A percentile compares a stretch with the other conserved stretches of the same genome.
Evolutionary conservation across 352 stramenopile species (phyloP).

Genomic region (Phytophthora boehmeriae): DNA sequence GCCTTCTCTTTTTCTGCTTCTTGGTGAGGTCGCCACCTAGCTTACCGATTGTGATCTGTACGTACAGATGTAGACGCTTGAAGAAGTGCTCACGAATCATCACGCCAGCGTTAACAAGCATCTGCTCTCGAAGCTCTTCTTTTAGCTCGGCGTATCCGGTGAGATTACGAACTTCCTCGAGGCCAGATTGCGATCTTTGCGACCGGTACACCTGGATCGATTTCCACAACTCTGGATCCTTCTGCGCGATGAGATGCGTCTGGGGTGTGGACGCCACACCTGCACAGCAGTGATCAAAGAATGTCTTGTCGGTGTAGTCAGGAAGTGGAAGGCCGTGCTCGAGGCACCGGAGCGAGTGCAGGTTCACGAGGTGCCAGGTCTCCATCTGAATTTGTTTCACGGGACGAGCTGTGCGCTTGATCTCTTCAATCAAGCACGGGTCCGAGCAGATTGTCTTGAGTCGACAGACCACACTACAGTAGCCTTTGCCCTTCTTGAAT

Average conservation of each 20-base stretch:
- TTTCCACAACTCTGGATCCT: conserved; percentile 17
- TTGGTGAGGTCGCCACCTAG: neutral
- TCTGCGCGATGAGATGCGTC: conserved; percentile 13
- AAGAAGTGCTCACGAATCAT: too few species aligned
- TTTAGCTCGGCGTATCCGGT: conserved; percentile 6
- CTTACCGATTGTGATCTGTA: conserved; percentile 2
- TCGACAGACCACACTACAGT: too few species aligned
- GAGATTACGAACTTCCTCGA: conserved; percentile 11
- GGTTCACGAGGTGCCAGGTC: conserved; percentile 17
- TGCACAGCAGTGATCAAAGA: conserved; percentile 21
- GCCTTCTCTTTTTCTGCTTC: conserved; percentile 1
- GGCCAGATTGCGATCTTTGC: conserved; percentile 2
- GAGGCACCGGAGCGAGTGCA: conserved; percentile 18
- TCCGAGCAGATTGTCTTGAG: too few species aligned
- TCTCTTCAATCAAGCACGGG: neutral
- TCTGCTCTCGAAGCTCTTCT: conserved; percentile 2
- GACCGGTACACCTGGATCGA: conserved; percentile 15
- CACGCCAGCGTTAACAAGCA: conserved; percentile 16
- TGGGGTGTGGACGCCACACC: conserved; percentile 12
- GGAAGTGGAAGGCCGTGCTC: conserved; percentile 16
- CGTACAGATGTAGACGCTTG: conserved; percentile 1
- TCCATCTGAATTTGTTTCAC: conserved; percentile 31
- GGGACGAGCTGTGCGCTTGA: neutral
- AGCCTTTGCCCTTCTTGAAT: too few species aligned
- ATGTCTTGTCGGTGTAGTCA: conserved; percentile 10